Base-by-base conservation (phyloP, 2,329 filamentous ascomycete genomes). In the Rutstroemia sp. region DNA sequence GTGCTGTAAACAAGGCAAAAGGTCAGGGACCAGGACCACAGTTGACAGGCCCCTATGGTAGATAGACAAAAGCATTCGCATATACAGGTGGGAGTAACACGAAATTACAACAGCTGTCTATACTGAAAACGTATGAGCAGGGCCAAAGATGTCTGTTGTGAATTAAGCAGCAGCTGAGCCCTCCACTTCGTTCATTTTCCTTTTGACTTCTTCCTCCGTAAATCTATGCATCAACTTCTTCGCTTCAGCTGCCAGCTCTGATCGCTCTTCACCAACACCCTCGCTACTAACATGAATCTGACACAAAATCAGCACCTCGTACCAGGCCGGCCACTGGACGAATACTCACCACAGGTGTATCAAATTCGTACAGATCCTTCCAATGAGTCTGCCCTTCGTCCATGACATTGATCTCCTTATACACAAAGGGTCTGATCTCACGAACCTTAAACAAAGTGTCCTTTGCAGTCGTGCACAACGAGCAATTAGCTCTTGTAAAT, bases 171-270 rank as follows among this genome's bases (percentile, higher is more conserved):
- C 9, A 41, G 27, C 27, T 30, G 27, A 8, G 8, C 9, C 27
- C 10, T 65, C 60, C 16, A 57, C 62, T 39, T 77, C 72, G 64
- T 90, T 81, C 86, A 92, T 89, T 68, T 84, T 80, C 17, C 75
- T 76, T 59, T 81, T 75, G 2, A 92, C 80, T 57, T 91, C 79
- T 4, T 83, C 79, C 25, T 78, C 73, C 0, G 80, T 85, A 70
- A 92, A 89, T 17, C 86, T 79, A 69, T 92, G 88, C 87, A 92
- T 92, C 48, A 92, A 74, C 69, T 90, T 91, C 56, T 80, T 72
- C 1, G 86, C 83, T 30, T 61, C 60, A 5, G 60, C 53, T 23
- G 65, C 62, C 16, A 61, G 30, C 21, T 57, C 58, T 9, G 81
- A 76, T 23, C 78, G 71, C 61, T 82, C 82, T 51, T 77, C 74